Base-by-base conservation (phyloP, 2,329 filamentous ascomycete species). In the Epichloe bromicola region DNA sequence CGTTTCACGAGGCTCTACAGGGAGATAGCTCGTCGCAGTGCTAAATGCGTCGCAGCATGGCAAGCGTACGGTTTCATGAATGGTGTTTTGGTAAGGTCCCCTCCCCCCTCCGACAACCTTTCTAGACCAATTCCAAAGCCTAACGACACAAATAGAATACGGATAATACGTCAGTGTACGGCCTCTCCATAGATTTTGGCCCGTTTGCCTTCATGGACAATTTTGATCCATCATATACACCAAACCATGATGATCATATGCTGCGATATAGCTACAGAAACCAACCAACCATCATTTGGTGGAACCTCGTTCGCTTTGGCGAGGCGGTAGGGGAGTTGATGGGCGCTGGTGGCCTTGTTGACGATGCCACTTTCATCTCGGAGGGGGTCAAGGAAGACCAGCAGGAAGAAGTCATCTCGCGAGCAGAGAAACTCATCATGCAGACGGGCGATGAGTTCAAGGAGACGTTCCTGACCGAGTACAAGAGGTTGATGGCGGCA, bases 31-130 rank as follows among this genome's bases (percentile, higher is more conserved):
- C 81, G 88, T 41, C 80, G 87, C 34, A 98, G 96, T 63, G 93
- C 93, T 1, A 74, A 77, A 53, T 94, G 86, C 0, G 90, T 97
- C 2, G 93, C 93, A 11, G 79, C 85, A 58, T 97, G 93, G 91
- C 94, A 98, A 70, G 89, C 88, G 0, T 97, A 97, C 62, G 93
- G 88, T n/a, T 98, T 98, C 70, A 97, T 95, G 77, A 98, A 98
- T 61, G 93, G 93, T 44, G 93, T 98, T 4, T 74, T 98, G 52
- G 67, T 70, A 57, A 55, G 63, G 56, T 11, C 7, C 11, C 23
- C 6, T 23, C 20, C 5, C 7, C 23, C n/a, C 14, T 39, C 4
- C 33, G 4, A n/a, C 11, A 12, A 8, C 17, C 17, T 12, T 39
- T 5, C 12, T 36, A 15, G 19, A 42, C 14, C 7, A 6, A 15